Evolutionary conservation across 495 filamentous ascomycete species (phyloP).

Genomic region (Talaromyces borbonicus): DNA sequence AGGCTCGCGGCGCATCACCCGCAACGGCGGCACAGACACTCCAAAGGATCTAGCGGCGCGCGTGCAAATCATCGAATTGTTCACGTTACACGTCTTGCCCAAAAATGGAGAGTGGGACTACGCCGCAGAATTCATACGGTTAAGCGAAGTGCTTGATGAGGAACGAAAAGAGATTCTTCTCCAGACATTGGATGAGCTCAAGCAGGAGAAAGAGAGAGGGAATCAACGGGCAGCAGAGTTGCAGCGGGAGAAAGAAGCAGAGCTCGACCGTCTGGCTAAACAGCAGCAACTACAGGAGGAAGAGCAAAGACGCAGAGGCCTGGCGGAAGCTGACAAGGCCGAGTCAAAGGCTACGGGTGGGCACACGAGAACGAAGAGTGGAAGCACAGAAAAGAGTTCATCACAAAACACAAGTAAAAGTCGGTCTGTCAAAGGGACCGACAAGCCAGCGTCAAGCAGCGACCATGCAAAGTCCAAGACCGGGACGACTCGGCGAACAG

Average conservation of each 20-base stretch:
- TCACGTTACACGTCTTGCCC: constrained; percentile 83
- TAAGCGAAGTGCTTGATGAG: constrained; percentile 79
- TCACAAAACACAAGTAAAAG: constrained; percentile 27
- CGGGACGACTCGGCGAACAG: constrained; percentile 17
- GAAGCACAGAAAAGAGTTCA: constrained; percentile 40
- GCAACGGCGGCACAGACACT: constrained; percentile 56
- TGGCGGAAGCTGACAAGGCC: constrained; percentile 33
- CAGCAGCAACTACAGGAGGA: constrained; percentile 39
- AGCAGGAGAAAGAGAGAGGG: constrained; percentile 63
- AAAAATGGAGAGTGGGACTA: constrained; percentile 93
- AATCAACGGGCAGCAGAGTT: constrained; percentile 55
- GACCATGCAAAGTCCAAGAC: constrained; percentile 16
- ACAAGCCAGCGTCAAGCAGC: constrained; percentile 17
- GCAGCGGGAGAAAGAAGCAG: constrained; percentile 51
- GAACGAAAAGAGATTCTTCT: constrained; percentile 81
- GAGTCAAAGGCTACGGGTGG: constrained; percentile 32
- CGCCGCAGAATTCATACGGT: constrained; percentile 75
- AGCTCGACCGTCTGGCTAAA: constrained; percentile 34
- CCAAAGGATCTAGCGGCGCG: constrained; percentile 66
- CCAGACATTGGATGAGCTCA: constrained; percentile 50
- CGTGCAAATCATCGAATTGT: constrained; percentile 86
- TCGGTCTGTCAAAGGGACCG: constrained; percentile 18
- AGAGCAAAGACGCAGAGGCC: constrained; percentile 45
- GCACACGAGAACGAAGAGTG: constrained; percentile 39
- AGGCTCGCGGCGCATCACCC: constrained; percentile 20